Evolutionary conservation across 306 rosid genomes (phyloP).

Genomic region (Betula pendula): DNA sequence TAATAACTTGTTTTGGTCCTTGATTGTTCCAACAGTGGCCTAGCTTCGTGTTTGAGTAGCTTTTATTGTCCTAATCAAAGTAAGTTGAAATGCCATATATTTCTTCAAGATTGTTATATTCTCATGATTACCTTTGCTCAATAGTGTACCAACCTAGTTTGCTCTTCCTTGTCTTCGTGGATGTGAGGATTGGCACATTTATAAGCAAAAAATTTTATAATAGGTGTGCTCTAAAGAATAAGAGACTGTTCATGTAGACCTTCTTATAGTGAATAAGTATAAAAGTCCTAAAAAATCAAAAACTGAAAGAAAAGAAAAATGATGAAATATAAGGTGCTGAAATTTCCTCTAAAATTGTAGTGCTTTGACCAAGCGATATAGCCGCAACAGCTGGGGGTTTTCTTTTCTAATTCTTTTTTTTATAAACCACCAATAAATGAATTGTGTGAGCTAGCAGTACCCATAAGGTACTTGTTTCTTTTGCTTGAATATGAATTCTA

Average conservation of each 20-base stretch:
- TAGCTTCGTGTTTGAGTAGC: slow-evolving; percentile 29
- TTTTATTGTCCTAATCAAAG: slow-evolving; percentile 14
- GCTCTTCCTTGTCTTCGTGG: not conserved
- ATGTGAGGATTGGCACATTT: not conserved
- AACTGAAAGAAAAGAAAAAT: too few relatives aligned
- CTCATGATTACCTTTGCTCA: not conserved
- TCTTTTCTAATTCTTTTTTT: too few relatives aligned
- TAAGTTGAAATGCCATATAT: slow-evolving; percentile 2
- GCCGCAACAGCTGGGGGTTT: not conserved
- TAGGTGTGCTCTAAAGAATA: not conserved
- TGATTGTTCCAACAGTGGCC: slow-evolving; percentile 17
- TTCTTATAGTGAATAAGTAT: too few relatives aligned
- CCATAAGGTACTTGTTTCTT: too few relatives aligned
- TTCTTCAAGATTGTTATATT: not conserved
- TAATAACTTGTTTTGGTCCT: slow-evolving; percentile 18
- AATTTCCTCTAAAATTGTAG: not conserved
- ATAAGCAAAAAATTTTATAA: not conserved
- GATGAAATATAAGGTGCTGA: not conserved
- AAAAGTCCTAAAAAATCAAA: too few relatives aligned
- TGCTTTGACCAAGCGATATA: not conserved
- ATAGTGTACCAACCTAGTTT: not conserved
- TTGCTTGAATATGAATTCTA: too few relatives aligned
- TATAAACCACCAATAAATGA: too few relatives aligned
- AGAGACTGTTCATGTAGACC: not conserved
- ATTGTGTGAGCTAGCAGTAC: too few relatives aligned